Base-by-base conservation (phyloP, 2,329 filamentous ascomycete species). In the Xylariaceae sp. region DNA sequence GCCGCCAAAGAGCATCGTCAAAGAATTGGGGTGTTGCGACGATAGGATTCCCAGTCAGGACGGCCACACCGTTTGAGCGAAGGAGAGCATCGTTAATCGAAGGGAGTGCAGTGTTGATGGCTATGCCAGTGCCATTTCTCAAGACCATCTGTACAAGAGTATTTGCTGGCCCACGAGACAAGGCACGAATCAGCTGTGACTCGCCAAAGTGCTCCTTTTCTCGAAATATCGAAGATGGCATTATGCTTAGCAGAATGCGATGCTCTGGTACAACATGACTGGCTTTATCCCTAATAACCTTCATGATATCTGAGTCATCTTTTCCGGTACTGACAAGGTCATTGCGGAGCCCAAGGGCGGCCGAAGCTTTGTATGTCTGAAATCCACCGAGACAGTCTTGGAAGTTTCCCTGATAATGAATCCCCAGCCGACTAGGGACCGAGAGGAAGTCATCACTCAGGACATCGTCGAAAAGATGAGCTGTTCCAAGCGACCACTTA, bases 331-430 rank as follows among this genome's bases (percentile, higher is more conserved):
- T 90, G 40, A 96, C 81, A 49, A 92, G 85, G 69, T 99, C 95
- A 66, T 98, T 98, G 44, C 93, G 89, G 50, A 97, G 81, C 56
- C 96, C 95, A 40, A 99, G 78, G 51, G 90, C 88, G 7, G 95
- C 93, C 1, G 95, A 98, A 6, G 95, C 93, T 66, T 90, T 87
- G 70, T 99, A 99, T 0, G 96, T 99, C 70, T 98, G 92, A 68
- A 99, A 96, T 1, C 92, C 93, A 4, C 96, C 95, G 14, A 99
- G 81, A 65, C 91, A 95, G 69, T 99, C 95, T 74, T 99, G 95
- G 65, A 96, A 96, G 70, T 99, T 99, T 16, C 95, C 95, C 68
- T 91, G 88, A 66, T 99, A 99, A 46, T 91, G 86, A 20, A 92
- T 89, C 0, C 95, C 93, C 18, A 99, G 86, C 48, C 93, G 90